A percentile compares a stretch with the other conserved stretches of the same genome.
Evolutionary conservation across 192 early-diverging fungal genomes (phyloP).

Genomic region (Coemansia sp.): DNA sequence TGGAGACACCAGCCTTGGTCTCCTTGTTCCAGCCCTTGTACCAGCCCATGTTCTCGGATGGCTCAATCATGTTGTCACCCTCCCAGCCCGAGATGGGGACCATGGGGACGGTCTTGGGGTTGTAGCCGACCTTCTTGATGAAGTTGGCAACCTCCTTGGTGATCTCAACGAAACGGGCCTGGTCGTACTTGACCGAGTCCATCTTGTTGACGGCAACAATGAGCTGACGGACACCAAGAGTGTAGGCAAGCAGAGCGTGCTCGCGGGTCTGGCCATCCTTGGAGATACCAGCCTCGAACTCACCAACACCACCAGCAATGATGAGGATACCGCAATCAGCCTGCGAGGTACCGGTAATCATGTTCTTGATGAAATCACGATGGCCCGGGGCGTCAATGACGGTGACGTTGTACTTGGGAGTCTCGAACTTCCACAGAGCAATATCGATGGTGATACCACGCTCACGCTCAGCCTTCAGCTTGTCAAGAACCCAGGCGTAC

Average conservation of each 20-base stretch:
- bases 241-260: conserved; percentile 97
- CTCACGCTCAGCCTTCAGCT: conserved; percentile 99
- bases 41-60: conserved; percentile 92
- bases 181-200: conserved; percentile 95
- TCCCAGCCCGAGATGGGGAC: conserved; percentile 98
- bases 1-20: conserved; percentile 66
- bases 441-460: conserved; percentile 99
- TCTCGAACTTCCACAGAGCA: conserved; percentile 97
- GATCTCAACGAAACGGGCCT: conserved; percentile 95
- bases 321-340: conserved; percentile 98
- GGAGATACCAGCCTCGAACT: conserved; percentile 97
- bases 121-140: conserved; percentile 98
- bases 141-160: conserved; percentile 92
- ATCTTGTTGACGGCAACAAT: conserved; percentile 99
- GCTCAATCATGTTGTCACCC: conserved; percentile 98
- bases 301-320: conserved; percentile 88
- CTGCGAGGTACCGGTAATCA: conserved; percentile 99
- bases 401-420: conserved; percentile 95
- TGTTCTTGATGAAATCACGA: conserved; percentile 99
- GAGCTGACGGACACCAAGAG: conserved; percentile 97
- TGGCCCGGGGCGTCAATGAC: conserved; percentile 99
- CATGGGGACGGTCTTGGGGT: conserved; percentile 89
- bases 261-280: conserved; percentile 99
- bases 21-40: conserved; percentile 97
- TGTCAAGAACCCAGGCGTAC: conserved; percentile 99